Percentiles rank a stretch among this genome's conserved stretches.
phyloP scores from a whole-genome alignment of 2,329 filamentous ascomycete genomes.

The Aspergillus bombycis region DNA sequence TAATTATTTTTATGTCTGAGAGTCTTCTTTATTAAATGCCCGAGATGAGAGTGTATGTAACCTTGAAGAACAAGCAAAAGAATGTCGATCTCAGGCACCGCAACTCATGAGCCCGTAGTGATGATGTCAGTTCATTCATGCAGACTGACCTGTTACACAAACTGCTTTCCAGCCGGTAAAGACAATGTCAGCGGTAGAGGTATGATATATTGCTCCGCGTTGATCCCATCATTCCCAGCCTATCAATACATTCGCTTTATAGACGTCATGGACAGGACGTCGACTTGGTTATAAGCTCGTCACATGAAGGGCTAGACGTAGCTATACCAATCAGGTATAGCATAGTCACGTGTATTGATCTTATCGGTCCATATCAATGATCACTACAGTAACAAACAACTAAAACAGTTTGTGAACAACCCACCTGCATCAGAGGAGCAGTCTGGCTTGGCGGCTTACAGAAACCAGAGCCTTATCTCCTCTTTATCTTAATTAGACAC shows the following conservation, averaged over 20 bases:
- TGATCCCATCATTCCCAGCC: not conserved
- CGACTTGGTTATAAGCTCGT: not conserved
- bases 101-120: not conserved
- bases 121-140: not conserved
- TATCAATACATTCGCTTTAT: not conserved
- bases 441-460: not conserved
- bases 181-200: too few species aligned
- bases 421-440: not conserved
- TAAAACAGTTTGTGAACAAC: constrained; percentile 8
- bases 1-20: constrained; percentile 12
- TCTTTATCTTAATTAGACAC: not conserved
- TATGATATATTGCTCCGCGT: too few species aligned
- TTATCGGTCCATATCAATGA: constrained; percentile 14
- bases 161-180: too few species aligned
- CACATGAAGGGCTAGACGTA: not conserved
- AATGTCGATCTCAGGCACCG: not conserved
- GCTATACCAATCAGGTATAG: not conserved
- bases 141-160: too few species aligned
- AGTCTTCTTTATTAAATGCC: not conserved
- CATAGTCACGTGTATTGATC: not conserved
- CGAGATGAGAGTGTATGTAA: not conserved
- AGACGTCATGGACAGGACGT: not conserved
- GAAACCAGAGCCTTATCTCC: not conserved
- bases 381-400: constrained; percentile 8
- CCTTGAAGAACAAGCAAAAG: not conserved